A percentile compares a stretch with the other conserved stretches of the same genome.
These are phyloP conservation scores for Ramaria sp. DNA, from an alignment of 768 basidiomycete genomes.

Conservation along the genomic window DNA sequence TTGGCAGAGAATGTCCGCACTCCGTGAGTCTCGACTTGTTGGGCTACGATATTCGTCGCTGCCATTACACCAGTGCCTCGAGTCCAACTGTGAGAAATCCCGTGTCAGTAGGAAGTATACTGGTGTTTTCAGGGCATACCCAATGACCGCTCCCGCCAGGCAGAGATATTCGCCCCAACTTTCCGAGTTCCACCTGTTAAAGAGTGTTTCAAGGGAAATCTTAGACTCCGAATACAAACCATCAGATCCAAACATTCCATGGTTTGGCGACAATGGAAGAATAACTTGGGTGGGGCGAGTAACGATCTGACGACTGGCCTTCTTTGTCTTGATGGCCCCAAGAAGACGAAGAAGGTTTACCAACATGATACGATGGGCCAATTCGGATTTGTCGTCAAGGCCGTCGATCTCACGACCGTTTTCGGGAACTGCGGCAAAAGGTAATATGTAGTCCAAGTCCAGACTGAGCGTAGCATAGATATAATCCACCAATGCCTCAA, in stretches of 20 bases:
- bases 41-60: constrained; percentile 88
- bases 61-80: constrained; percentile 97
- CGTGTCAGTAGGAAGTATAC: too few species aligned
- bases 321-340: constrained; percentile 96
- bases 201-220: constrained; percentile 94
- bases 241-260: constrained; percentile 95
- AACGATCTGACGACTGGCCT: constrained; percentile 91
- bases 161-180: constrained; percentile 99
- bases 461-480: constrained; percentile 92
- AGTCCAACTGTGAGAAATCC: constrained; percentile 59
- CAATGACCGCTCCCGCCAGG: constrained; percentile 95
- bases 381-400: constrained; percentile 92
- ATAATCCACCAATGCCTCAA: constrained; percentile 96
- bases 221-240: constrained; percentile 98
- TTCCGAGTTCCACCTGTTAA: constrained; percentile 96
- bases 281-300: constrained; percentile 98
- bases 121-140: constrained; percentile 37
- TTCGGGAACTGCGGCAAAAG: constrained; percentile 97
- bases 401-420: constrained; percentile 98
- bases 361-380: constrained; percentile 98
- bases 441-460: constrained; percentile 97
- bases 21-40: constrained; percentile 85
- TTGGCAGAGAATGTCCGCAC: constrained; percentile 98
- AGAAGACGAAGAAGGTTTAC: constrained; percentile 93
- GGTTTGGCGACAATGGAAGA: constrained; percentile 94